Evolutionary conservation across 495 filamentous ascomycete species (phyloP), one percentile per base, ranked within the genome.

Genomic region (Usnea hakonensis): DNA sequence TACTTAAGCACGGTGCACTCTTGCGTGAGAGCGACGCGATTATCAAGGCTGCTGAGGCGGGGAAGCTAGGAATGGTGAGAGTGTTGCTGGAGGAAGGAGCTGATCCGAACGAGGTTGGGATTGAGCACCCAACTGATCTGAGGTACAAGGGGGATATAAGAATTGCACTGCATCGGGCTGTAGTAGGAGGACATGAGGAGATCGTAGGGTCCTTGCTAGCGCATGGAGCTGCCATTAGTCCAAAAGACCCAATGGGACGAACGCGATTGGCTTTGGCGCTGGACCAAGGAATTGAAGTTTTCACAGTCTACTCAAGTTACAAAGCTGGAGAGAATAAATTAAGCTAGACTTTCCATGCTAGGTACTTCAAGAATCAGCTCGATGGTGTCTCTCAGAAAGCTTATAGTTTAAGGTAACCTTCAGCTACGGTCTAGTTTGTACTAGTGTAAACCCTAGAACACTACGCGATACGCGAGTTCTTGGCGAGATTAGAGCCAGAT

Each of bases 81-180:
- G 53, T 40, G 13, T 55, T 66, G 55, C 60, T 63, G 32, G 60
- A 63, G 28, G 37, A 43, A 11, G 64, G 64, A 23, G 60, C 64
- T 17, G 60, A 36, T 66, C 33, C 59, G 13, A 56, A 66, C 46
- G 60, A 66, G 55, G 23, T 66, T 9, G 59, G 64, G 21, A 55
- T 66, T 28, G 33, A 63, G 26, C 46, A 66, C 36, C 44, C 46
- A 28, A 41, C 35, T 33, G 64, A 66, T 44, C 60, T 33, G 52
- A 50, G 64, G 54, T 57, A 66, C 30, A 58, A 58, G 32, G 56
- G 40, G 28, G 17, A 63, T 21, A 53, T 57, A 35, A 60, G 60
- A 5, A 66, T 41, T 26, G 60, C 64, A 55, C 37, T 63, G 44
- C 64, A 66, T 55, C 62, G 56, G 60, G 64, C 64, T 63, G 60